phyloP scores from a whole-genome alignment of 768 basidiomycete genomes.

The Lactarius hengduanensis region DNA sequence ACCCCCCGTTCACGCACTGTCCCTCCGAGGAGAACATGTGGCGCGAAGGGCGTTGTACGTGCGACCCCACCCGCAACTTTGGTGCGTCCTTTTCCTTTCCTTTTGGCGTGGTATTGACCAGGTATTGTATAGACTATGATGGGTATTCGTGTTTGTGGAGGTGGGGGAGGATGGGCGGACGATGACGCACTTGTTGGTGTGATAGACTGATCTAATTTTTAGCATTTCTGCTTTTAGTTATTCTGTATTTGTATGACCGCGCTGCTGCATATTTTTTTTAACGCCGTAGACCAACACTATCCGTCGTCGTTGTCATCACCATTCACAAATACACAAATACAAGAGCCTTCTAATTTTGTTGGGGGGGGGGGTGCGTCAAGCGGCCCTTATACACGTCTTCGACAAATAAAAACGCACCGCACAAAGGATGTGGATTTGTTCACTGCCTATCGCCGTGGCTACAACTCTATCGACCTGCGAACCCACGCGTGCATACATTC shows the following conservation, averaged over 20 bases:
- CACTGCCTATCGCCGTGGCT: too few relatives aligned
- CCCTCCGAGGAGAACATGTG: constrained; percentile 39
- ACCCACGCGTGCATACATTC: too few relatives aligned
- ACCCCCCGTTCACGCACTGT: constrained; percentile 69
- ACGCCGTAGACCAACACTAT: background rate
- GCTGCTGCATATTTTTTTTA: background rate
- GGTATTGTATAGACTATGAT: constrained; percentile 45
- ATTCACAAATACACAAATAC: background rate
- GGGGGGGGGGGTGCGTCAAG: too few relatives aligned
- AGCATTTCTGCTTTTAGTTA: too few relatives aligned
- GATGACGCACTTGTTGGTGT: background rate
- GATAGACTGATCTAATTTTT: background rate
- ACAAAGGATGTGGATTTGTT: too few relatives aligned
- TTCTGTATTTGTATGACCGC: background rate
- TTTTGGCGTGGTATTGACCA: background rate
- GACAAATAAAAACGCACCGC: too few relatives aligned
- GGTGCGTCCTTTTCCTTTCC: constrained; percentile 41
- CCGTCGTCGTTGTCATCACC: background rate
- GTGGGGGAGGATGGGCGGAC: constrained; percentile 41
- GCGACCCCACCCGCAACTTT: constrained; percentile 54
- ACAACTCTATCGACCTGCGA: too few relatives aligned
- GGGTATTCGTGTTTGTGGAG: constrained; percentile 56
- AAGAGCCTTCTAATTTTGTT: too few relatives aligned
- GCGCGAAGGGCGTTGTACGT: constrained; percentile 44
- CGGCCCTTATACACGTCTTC: too few relatives aligned